These are phyloP conservation scores for Takashimella tepidaria DNA, from an alignment of 1,284 basidiomycete species.

Conservation along the genomic window DNA sequence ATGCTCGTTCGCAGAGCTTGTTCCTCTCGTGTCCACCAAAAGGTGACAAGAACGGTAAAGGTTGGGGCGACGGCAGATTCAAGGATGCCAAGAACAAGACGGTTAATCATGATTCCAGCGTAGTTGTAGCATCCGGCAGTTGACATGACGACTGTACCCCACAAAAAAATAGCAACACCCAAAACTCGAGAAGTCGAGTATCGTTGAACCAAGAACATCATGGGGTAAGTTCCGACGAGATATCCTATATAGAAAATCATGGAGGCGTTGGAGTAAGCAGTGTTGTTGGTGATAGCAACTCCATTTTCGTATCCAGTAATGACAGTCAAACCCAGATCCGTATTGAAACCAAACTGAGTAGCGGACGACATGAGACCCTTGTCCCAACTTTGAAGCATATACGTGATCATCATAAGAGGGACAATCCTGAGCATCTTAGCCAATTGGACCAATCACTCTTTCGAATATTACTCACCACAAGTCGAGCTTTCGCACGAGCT, in stretches of 20 bases:
- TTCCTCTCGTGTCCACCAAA: conserved; percentile 24
- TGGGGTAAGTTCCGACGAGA: too few species aligned
- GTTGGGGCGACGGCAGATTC: conserved; percentile 26
- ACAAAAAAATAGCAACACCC: too few species aligned
- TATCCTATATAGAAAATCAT: too few species aligned
- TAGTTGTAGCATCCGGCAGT: conserved; percentile 8
- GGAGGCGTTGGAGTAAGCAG: too few species aligned
- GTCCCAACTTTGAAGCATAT: conserved; percentile 3
- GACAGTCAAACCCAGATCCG: too few species aligned
- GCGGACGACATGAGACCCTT: conserved; percentile 2
- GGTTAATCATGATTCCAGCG: conserved; percentile 11
- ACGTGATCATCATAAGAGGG: conserved; percentile 2
- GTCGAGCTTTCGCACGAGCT: too few species aligned
- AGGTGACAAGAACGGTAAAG: conserved; percentile 18
- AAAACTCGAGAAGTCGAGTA: too few species aligned
- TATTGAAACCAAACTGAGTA: conserved; percentile 1
- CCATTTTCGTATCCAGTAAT: too few species aligned
- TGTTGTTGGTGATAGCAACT: too few species aligned
- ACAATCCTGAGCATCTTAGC: not conserved
- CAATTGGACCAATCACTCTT: too few species aligned
- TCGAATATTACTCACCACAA: too few species aligned
- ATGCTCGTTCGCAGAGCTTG: conserved; percentile 27
- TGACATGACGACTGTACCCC: not conserved
- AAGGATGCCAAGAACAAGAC: conserved; percentile 31
- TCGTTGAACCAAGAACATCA: too few species aligned